Evolutionary conservation across 441 rosid species (phyloP).

Genomic region (Oxalis stricta): DNA sequence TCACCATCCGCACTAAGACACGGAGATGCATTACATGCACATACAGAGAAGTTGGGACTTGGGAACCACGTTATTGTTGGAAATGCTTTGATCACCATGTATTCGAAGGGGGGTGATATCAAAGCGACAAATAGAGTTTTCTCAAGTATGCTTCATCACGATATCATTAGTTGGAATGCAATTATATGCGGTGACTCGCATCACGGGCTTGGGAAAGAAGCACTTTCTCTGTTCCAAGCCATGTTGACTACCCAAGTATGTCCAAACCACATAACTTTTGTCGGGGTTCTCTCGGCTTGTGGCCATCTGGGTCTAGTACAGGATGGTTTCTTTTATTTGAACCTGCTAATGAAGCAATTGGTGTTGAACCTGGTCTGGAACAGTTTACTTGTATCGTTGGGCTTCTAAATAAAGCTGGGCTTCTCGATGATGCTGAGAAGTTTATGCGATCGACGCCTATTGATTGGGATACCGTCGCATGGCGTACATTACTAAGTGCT

Average conservation of each 20-base stretch:
- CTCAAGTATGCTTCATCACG: slow-evolving; percentile 19
- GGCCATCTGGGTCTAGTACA: slow-evolving; percentile 45
- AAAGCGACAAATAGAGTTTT: slow-evolving; percentile 42
- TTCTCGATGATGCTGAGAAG: slow-evolving; percentile 40
- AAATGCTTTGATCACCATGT: slow-evolving; percentile 66
- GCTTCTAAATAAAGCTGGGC: slow-evolving; percentile 64
- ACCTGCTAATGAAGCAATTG: slow-evolving; percentile 37
- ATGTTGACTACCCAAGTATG: slow-evolving; percentile 35
- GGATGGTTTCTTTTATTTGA: slow-evolving; percentile 47
- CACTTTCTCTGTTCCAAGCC: slow-evolving; percentile 37
- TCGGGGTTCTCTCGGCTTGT: slow-evolving; percentile 73
- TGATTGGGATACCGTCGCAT: slow-evolving; percentile 63
- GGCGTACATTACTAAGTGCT: slow-evolving; percentile 64
- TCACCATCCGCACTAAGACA: slow-evolving; percentile 37
- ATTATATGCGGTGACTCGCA: slow-evolving; percentile 67
- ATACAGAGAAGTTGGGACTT: slow-evolving; percentile 37
- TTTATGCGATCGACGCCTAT: slow-evolving; percentile 56
- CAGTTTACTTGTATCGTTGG: slow-evolving; percentile 69
- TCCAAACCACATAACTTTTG: slow-evolving; percentile 66
- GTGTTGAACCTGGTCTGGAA: slow-evolving; percentile 48
- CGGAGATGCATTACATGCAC: slow-evolving; percentile 43
- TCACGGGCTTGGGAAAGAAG: slow-evolving; percentile 58
- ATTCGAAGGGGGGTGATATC: slow-evolving; percentile 50
- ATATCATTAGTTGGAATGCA: slow-evolving; percentile 55
- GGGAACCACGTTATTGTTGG: slow-evolving; percentile 38